Percentiles rank a stretch among this genome's conserved stretches.
These are phyloP conservation scores for Yarrowia sp. DNA, from an alignment of 805 yeast genomes.

Conservation along the genomic window DNA sequence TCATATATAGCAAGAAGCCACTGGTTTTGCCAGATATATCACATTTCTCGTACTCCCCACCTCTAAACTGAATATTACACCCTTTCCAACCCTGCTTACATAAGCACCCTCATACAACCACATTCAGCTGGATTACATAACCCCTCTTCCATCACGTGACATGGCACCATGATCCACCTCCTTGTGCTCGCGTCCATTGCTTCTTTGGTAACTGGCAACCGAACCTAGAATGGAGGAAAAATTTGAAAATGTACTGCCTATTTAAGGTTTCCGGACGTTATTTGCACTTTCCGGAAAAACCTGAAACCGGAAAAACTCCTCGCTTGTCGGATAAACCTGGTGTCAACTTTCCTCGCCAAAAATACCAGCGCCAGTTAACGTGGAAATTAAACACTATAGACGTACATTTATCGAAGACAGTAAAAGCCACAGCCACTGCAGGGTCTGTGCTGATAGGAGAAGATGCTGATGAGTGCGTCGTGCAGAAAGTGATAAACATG, in stretches of 20 bases:
- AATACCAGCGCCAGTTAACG: not conserved
- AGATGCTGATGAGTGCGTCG: no score
- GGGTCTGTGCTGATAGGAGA: constrained; percentile 18
- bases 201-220: not conserved
- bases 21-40: no score
- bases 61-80: no score
- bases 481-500: no score
- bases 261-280: not conserved
- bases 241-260: not conserved
- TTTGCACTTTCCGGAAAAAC: constrained; percentile 6
- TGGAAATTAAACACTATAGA: not conserved
- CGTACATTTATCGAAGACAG: no score
- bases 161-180: not conserved
- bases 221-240: constrained; percentile 9
- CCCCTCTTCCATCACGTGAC: not conserved
- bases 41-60: no score
- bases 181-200: constrained; percentile 4
- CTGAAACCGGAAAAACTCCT: constrained; percentile 13
- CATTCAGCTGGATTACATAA: no score
- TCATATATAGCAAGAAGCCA: no score
- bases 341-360: no score
- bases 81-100: no score
- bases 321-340: constrained; percentile 2
- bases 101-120: no score
- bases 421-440: not conserved